phyloP scores from a whole-genome alignment of 1,284 basidiomycete genomes.

The Clitocybe nebularis region DNA sequence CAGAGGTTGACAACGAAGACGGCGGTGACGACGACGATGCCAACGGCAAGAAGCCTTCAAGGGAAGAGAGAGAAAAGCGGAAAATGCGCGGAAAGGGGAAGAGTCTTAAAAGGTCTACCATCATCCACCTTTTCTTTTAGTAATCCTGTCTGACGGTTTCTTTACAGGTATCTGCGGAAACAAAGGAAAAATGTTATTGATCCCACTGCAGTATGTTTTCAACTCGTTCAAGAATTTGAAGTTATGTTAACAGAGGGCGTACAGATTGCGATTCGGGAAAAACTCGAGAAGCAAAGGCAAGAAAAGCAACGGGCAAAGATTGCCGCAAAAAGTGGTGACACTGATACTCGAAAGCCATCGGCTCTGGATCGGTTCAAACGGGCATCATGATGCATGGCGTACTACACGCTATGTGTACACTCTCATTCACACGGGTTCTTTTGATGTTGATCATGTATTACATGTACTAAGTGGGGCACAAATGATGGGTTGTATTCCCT shows the following conservation, averaged over 20 bases:
- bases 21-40: conserved; percentile 36
- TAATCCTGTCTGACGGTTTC: background rate
- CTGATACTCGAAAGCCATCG: conserved; percentile 44
- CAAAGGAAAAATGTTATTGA: conserved; percentile 93
- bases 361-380: conserved; percentile 66
- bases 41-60: conserved; percentile 30
- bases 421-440: too few relatives aligned
- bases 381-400: conserved; percentile 10
- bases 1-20: conserved; percentile 43
- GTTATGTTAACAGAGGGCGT: conserved; percentile 7
- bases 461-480: too few relatives aligned
- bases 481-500: too few relatives aligned
- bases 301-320: conserved; percentile 43
- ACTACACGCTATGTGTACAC: too few relatives aligned
- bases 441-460: too few relatives aligned
- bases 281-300: conserved; percentile 61
- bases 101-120: conserved; percentile 68
- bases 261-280: conserved; percentile 65
- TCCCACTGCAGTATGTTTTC: conserved; percentile 68
- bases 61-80: conserved; percentile 65
- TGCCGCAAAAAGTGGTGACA: conserved; percentile 36
- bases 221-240: conserved; percentile 1
- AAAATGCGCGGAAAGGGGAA: conserved; percentile 86
- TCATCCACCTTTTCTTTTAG: background rate
- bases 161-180: conserved; percentile 68